Conservation (phyloP, 345 rosid genomes). For the Turritis glabra region DNA sequence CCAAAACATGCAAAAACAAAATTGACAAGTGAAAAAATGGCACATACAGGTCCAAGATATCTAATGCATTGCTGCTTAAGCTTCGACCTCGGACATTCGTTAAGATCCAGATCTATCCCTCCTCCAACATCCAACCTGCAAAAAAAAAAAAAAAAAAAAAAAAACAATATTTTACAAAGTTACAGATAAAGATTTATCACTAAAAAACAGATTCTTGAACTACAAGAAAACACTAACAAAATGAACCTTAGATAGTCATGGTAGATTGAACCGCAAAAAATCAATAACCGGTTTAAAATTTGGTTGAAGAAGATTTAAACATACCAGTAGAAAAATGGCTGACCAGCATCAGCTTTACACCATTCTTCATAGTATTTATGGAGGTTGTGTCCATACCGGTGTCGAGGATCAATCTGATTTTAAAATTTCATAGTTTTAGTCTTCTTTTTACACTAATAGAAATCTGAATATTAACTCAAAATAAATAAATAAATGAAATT, state of each 20-base stretch:
- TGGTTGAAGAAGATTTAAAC: neutral
- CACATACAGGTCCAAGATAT: constrained; percentile 92
- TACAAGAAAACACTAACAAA: constrained; percentile 13
- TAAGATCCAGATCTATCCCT: constrained; percentile 74
- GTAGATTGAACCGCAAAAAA: neutral
- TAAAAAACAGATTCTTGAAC: neutral
- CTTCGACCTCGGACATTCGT: constrained; percentile 60
- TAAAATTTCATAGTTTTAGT: neutral
- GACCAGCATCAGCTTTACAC: constrained; percentile 72
- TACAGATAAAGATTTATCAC: neutral
- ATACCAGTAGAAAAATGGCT: constrained; percentile 94
- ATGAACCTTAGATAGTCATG: constrained; percentile 7
- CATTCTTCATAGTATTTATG: constrained; percentile 79
- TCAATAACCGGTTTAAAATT: neutral
- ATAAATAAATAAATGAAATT: neutral
- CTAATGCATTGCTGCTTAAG: constrained; percentile 79
- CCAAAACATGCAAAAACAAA: neutral
- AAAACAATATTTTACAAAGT: neutral
- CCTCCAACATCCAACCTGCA: constrained; percentile 89
- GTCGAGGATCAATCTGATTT: constrained; percentile 89
- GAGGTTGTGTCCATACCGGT: constrained; percentile 82
- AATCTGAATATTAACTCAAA: constrained; percentile 11
- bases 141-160: neutral
- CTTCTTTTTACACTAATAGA: neutral
- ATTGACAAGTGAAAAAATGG: neutral